Evolutionary conservation across 768 basidiomycete species (phyloP).

Genomic region (Dacryopinax spathularia): DNA sequence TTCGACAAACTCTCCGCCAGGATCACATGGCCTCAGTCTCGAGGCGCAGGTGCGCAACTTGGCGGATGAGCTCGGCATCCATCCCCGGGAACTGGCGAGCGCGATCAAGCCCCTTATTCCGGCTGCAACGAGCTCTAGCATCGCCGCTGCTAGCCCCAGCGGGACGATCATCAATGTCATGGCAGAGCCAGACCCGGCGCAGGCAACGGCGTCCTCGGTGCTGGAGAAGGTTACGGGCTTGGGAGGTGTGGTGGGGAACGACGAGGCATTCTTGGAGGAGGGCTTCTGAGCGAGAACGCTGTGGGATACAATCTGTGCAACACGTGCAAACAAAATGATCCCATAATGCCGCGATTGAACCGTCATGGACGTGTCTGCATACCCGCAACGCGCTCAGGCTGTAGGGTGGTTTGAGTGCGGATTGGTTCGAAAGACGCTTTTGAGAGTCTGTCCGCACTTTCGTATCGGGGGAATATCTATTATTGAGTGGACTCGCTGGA

Average conservation of each 20-base stretch:
- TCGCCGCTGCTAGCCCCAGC: conserved; percentile 8
- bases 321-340: no score
- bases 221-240: neutral
- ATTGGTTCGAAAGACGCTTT: no score
- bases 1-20: neutral
- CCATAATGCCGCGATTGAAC: no score
- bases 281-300: no score
- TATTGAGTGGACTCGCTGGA: no score
- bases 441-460: no score
- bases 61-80: conserved; percentile 11
- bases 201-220: neutral
- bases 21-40: neutral
- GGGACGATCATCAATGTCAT: neutral
- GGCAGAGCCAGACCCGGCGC: neutral
- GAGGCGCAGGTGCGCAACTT: conserved; percentile 9
- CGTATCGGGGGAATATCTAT: no score
- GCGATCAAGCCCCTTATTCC: conserved; percentile 10
- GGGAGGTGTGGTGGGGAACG: neutral
- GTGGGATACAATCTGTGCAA: no score
- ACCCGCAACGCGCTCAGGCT: no score
- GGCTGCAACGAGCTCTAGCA: conserved; percentile 7
- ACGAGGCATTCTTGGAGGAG: neutral
- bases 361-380: no score
- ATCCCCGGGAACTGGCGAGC: conserved; percentile 10
- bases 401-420: no score